Percentiles rank a stretch among this genome's conserved stretches.
Conservation (phyloP, 768 basidiomycete species). For the Auriscalpium orientale region DNA sequence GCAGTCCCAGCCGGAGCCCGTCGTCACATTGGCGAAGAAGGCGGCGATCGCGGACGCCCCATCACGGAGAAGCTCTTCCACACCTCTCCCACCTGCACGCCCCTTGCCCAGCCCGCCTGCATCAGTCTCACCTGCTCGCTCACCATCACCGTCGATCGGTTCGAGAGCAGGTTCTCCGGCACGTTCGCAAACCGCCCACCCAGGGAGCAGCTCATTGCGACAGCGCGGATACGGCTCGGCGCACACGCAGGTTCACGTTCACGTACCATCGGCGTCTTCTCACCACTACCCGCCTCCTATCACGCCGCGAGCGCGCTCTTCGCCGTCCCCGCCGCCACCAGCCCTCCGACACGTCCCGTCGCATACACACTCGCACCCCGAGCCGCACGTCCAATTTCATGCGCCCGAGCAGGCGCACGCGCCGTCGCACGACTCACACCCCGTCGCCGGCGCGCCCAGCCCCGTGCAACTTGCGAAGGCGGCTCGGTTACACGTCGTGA, state of each 20-base stretch:
- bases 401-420: too few relatives aligned
- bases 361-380: too few relatives aligned
- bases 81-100: slow-evolving; percentile 7
- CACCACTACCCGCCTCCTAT: background rate
- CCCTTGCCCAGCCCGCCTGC: slow-evolving; percentile 9
- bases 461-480: slow-evolving; percentile 50
- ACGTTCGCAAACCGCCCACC: slow-evolving; percentile 1
- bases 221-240: background rate
- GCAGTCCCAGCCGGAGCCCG: background rate
- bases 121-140: background rate
- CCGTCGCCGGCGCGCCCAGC: too few relatives aligned
- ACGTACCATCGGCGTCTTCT: background rate
- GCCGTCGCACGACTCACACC: too few relatives aligned
- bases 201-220: background rate
- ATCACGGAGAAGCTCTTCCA: slow-evolving; percentile 5
- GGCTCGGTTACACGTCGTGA: slow-evolving; percentile 53
- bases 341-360: too few relatives aligned
- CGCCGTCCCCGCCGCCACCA: too few relatives aligned
- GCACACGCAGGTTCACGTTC: background rate
- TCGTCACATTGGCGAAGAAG: background rate
- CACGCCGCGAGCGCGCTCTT: too few relatives aligned
- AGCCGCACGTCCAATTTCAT: too few relatives aligned
- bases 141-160: too few relatives aligned
- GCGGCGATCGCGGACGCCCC: background rate
- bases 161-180: too few relatives aligned